Evolutionary conservation across 2,329 filamentous ascomycete genomes (phyloP), one percentile per base, ranked within the genome.

Genomic region (Scedosporium minutisporum): DNA sequence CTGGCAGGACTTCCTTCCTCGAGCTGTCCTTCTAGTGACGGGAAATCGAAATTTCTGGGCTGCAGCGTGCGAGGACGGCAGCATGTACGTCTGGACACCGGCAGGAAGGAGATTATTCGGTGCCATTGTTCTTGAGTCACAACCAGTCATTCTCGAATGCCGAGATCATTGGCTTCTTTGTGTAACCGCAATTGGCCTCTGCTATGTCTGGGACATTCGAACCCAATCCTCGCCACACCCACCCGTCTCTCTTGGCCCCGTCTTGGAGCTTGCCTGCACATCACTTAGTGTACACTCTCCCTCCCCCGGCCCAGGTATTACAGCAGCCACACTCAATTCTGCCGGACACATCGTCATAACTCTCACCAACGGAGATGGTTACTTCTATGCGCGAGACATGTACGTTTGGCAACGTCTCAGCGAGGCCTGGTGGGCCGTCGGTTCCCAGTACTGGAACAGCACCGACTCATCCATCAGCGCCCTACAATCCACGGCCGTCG

Each of bases 361-460:
- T 0, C 81, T 99, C 64, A 95, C 89, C 25, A 97, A 97, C 68
- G 95, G 95, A 21, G 93, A 99, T 69, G 95, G 95, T 1, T 99
- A 92, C 75, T 87, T 87, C 61, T 99, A 99, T 75, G 90, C 90
- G 1, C 84, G 89, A 0, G 82, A 83, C 18, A 90, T 99, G 88
- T 93, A 87, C 73, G 85, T 87, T 6, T 99, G 95, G 95, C 93
- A 97, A 74, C 87, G 93, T 9, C 80, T 99, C n/a, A 96, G 92
- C 2, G 96, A 99, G 72, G 84, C 91, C 1, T 99, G 95, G 95
- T 99, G 95, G 92, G 93, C 93, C 0, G 92, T 97, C 0, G 93
- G 93, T 18, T 96, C 91, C 68, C 95, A 99, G 72, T 99, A 99
- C 73, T 99, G 95, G 96, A 97, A 99, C 74, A 96, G 92, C 0